Evolutionary conservation across 2,329 filamentous ascomycete species (phyloP), one percentile per base, ranked within the genome.

Genomic region (Leptosphaerulina australis): DNA sequence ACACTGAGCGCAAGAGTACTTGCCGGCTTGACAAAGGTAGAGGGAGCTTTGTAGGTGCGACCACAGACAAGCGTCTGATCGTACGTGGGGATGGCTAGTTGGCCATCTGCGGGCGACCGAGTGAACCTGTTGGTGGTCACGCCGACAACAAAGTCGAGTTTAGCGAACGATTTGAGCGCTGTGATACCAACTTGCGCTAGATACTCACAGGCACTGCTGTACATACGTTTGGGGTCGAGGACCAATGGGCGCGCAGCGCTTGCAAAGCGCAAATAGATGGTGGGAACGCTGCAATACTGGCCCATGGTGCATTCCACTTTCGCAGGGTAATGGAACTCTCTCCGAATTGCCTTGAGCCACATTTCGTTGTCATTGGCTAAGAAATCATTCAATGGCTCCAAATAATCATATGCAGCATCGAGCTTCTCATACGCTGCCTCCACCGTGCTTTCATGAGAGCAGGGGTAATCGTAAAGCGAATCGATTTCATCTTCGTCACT

Each of bases 281-380:
- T 41, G 1, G 35, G 15, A 6, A 18, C 5, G n/a, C 26, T 12
- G 6, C 2, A 8, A 4, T 21, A 6, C 8, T 6, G 4, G 14
- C 50, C 24, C 20, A 36, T 28, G 18, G 28, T 39, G 17, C 37
- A 38, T 4, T 52, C 30, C 10, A 55, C 36, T 25, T 17, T 12
- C 22, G 33, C 18, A 18, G 12, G 4, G 6, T 18, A 12, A 12
- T 3, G n/a, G 9, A n/a, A 7, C 2, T 44, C 3, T 4, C 38
- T 12, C 5, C 29, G 37, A 12, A 57, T 14, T 6, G 33, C 17
- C n/a, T 31, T 10, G 4, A 51, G 26, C 54, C 50, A 57, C 5
- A 11, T n/a, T n/a, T n/a, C 35, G n/a, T 52, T 50, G 10, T 25
- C 21, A 17, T 54, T 50, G 10, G 17, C 24, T 3, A 58, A 28